These are phyloP conservation scores for Aotearoamyces nothofagi DNA, from an alignment of 2,329 filamentous ascomycete species.

Conservation along the genomic window DNA sequence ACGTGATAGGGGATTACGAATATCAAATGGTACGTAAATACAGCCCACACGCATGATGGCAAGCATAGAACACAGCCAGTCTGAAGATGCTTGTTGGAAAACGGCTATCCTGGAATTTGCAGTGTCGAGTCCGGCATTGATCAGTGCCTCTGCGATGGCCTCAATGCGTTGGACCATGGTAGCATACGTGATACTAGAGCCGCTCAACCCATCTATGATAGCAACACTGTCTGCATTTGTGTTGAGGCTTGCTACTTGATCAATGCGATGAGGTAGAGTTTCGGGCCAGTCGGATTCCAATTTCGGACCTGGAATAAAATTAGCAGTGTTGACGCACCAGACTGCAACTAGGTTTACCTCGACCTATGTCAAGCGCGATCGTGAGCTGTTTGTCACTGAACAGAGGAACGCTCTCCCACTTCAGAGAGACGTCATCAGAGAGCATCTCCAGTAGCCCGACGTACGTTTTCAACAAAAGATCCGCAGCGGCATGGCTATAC, in stretches of 20 bases:
- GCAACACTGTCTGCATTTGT: constrained; percentile 3
- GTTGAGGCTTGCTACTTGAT: constrained; percentile 6
- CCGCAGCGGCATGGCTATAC: constrained; percentile 4
- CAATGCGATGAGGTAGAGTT: constrained; percentile 9
- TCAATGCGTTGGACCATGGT: constrained; percentile 20
- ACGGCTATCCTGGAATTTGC: constrained; percentile 21
- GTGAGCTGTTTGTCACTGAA: constrained; percentile 4
- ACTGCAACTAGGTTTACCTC: constrained; percentile 3
- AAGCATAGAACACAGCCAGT: constrained; percentile 24
- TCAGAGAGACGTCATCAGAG: constrained; percentile 13
- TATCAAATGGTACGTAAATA: constrained; percentile 27
- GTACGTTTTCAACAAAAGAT: constrained; percentile 3
- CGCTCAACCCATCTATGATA: constrained; percentile 5
- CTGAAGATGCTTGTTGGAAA: constrained; percentile 21
- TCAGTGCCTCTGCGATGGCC: constrained; percentile 20
- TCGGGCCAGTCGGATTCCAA: constrained; percentile 7
- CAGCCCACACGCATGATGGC: constrained; percentile 25
- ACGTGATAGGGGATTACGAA: constrained; percentile 15
- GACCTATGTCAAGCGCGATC: constrained; percentile 3
- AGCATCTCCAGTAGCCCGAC: constrained; percentile 23
- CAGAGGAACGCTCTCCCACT: constrained; percentile 2
- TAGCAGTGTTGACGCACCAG: too few species aligned
- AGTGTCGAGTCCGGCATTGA: constrained; percentile 4
- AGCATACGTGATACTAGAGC: constrained; percentile 20
- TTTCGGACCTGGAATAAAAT: background rate